phyloP scores from a whole-genome alignment of 2,329 filamentous ascomycete genomes.

The Fusarium xyrophilum region DNA sequence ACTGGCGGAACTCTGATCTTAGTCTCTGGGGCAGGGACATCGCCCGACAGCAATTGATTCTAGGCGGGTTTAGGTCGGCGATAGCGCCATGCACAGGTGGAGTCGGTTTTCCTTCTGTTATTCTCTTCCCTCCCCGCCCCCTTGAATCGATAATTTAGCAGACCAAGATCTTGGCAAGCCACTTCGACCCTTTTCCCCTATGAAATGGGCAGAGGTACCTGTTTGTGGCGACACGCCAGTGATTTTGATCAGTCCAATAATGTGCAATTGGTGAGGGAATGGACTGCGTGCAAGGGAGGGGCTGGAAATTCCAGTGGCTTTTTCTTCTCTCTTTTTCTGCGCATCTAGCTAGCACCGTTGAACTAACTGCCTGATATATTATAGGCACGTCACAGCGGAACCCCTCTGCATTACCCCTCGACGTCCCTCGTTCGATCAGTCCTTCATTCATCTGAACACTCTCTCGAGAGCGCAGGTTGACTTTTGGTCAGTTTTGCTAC shows the following conservation, averaged over 20 bases:
- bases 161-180: slow-evolving; percentile 2
- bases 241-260: neutral
- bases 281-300: slow-evolving; percentile 5
- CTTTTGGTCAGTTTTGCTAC: neutral
- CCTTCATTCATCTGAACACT: slow-evolving; percentile 3
- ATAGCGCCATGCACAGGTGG: neutral
- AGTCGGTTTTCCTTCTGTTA: neutral
- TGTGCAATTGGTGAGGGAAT: neutral
- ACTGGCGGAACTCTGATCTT: slow-evolving; percentile 28
- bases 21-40: neutral
- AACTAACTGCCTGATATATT: slow-evolving; percentile 7
- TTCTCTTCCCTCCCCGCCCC: slow-evolving; percentile 8
- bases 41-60: neutral
- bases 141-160: neutral
- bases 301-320: slow-evolving; percentile 19
- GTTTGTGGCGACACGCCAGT: neutral
- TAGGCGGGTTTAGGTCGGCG: neutral
- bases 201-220: neutral
- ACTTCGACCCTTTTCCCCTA: neutral
- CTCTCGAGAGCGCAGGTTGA: neutral
- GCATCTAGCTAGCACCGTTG: neutral
- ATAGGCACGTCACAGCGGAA: neutral
- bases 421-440: neutral
- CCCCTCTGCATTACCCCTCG: neutral
- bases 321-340: slow-evolving; percentile 10